Base-by-base conservation (phyloP, 179 eudicot genomes). In the Beta lomatogona region DNA sequence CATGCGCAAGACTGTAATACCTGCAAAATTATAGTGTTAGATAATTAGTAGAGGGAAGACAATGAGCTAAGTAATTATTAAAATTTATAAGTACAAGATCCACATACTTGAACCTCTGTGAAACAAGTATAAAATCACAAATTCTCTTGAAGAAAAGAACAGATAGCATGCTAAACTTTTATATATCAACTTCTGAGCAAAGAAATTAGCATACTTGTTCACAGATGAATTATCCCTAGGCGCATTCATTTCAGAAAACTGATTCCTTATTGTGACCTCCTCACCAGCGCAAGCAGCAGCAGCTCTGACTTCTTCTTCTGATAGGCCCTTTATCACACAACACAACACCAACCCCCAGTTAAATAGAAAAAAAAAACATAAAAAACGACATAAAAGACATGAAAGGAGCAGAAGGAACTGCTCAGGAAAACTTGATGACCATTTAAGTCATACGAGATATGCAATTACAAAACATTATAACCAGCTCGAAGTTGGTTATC, bases 1-100 rank as follows among this genome's bases (percentile, higher is more conserved):
- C 99, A 88, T 97, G 99, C n/a, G 99, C 98, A 83, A 97, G 99
- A 81, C 82, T 88, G 86, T 97, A 97, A 83, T 97, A 97, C 90
- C 99, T 97, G 91, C 66, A 77, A 81, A 86, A 82, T 57, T 78
- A 80, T n/a, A 44, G 19, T 76, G 77, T 66, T 77, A 55, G 31
- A 81, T 36, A 77, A 74, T 36, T 65, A 68, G 58, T 48, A 50
- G 3, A 73, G 66, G 36, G 14, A 36, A 36, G 3, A 36, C 41
- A 36, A 36, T 36, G 41, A 36, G 41, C 41, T 36, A 36, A 36
- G 41, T 36, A 36, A 36, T 36, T 36, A 36, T 36, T 36, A 36
- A 36, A 4, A 63, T 21, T 21, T n/a, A 15, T n/a, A 59, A 25
- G 76, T 21, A 54, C 18, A 53, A 21, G 67, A 77, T 50, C 31